Base-by-base conservation (phyloP, 2,329 filamentous ascomycete genomes). In the Pseudopyrenochaeta lycopersici region DNA sequence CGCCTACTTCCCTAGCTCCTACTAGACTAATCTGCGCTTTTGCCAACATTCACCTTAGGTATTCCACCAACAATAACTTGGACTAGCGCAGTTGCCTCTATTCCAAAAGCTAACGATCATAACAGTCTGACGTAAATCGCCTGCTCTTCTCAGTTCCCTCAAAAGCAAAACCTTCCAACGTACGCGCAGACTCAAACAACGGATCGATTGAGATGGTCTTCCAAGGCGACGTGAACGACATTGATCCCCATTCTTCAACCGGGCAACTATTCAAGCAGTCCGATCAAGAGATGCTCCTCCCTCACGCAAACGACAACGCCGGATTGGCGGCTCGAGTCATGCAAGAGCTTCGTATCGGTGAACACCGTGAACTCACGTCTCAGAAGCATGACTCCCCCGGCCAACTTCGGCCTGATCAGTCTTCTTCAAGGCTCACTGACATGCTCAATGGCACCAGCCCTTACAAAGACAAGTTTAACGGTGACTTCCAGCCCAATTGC, bases 351-450 rank as follows among this genome's bases (percentile, higher is more conserved):
- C 66, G 44, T n/a, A 50, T 63, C 15, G 47, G 41, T 30, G 58
- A 62, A 14, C 44, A 47, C 41, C 38, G 21, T 3, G 49, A 49
- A 7, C 18, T 42, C 4, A 11, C 12, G 10, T 38, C 44, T 11
- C 45, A 38, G 4, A 52, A 54, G 30, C 38, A 48, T n/a, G 40
- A 21, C 10, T 17, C 12, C 10, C 29, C 36, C 9, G 45, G 52
- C 15, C 46, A 27, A n/a, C 23, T 63, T 3, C 59, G 64, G 29
- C 57, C 58, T 23, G 64, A 66, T 7, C 56, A 58, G 17, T 68
- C 64, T 10, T 64, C 63, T 2, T 69, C 69, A 9, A 59, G 55
- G 39, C 65, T 72, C 20, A 71, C 64, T 7, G 67, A 68, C 12
- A 69, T 74, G 58, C 60, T 73, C n/a, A 55, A 52, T 12, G 52